A percentile compares a stretch with the other conserved stretches of the same genome.
These are phyloP conservation scores for Leccinum pachyderme DNA, from an alignment of 1,284 basidiomycete species.

Conservation along the genomic window DNA sequence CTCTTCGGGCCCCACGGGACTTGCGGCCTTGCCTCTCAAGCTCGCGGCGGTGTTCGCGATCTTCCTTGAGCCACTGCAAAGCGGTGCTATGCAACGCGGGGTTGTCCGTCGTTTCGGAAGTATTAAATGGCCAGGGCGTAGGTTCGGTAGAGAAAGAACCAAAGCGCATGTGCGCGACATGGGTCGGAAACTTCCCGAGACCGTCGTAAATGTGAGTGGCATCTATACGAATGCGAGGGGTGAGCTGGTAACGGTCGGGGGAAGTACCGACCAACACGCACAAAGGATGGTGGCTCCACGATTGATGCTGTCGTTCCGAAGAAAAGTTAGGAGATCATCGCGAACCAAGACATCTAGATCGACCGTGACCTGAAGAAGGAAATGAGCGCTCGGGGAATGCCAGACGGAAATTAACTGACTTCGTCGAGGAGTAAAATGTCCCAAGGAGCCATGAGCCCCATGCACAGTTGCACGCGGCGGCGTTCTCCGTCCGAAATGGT, in stretches of 20 bases:
- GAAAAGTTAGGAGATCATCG: slow-evolving; percentile 85
- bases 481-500: slow-evolving; percentile 95
- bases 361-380: slow-evolving; percentile 75
- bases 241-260: slow-evolving; percentile 8
- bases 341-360: slow-evolving; percentile 98
- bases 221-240: slow-evolving; percentile 46
- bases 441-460: slow-evolving; percentile 97
- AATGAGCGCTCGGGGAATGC: neutral
- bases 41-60: slow-evolving; percentile 62
- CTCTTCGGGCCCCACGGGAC: slow-evolving; percentile 64
- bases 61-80: slow-evolving; percentile 82
- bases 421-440: slow-evolving; percentile 93
- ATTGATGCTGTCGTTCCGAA: slow-evolving; percentile 78
- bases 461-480: slow-evolving; percentile 90
- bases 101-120: slow-evolving; percentile 14
- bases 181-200: slow-evolving; percentile 82
- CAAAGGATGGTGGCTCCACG: slow-evolving; percentile 91
- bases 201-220: slow-evolving; percentile 97
- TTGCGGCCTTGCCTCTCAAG: slow-evolving; percentile 63
- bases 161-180: slow-evolving; percentile 85
- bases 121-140: slow-evolving; percentile 58
- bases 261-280: slow-evolving; percentile 35
- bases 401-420: slow-evolving; percentile 41
- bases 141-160: slow-evolving; percentile 71
- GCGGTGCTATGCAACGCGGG: slow-evolving; percentile 68